phyloP scores from a whole-genome alignment of 2,329 filamentous ascomycete genomes.

The Penicillium vulpinum region DNA sequence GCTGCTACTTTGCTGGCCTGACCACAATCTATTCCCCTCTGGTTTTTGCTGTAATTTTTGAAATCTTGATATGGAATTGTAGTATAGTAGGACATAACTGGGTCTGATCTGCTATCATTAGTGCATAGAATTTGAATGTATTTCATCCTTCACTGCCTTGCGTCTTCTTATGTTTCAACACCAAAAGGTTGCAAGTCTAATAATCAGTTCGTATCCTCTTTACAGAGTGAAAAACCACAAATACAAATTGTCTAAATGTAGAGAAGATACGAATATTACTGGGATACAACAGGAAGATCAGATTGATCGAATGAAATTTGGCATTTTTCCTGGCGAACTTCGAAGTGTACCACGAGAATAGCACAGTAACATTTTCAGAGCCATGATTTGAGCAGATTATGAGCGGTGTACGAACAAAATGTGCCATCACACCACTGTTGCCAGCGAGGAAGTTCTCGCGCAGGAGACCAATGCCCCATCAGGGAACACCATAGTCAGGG shows the following conservation, averaged over 20 bases:
- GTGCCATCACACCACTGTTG: slow-evolving; percentile 13
- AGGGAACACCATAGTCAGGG: slow-evolving; percentile 13
- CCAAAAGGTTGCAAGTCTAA: slow-evolving; percentile 9
- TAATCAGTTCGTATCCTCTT: not conserved
- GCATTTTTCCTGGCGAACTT: slow-evolving; percentile 23
- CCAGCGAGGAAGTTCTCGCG: slow-evolving; percentile 12
- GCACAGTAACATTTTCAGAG: slow-evolving; percentile 14
- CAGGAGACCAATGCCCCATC: slow-evolving; percentile 13
- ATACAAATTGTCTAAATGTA: not conserved
- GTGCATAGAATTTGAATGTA: not conserved
- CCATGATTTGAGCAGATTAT: slow-evolving; percentile 11
- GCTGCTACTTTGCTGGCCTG: slow-evolving; percentile 1
- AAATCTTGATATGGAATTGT: not conserved
- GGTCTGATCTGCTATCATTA: not conserved
- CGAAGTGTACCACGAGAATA: slow-evolving; percentile 13
- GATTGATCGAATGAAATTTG: slow-evolving; percentile 8
- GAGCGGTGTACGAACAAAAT: slow-evolving; percentile 5
- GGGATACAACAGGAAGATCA: not conserved
- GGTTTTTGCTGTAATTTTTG: not conserved
- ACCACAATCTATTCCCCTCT: slow-evolving; percentile 12
- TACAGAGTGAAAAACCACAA: not conserved
- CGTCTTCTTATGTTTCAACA: not conserved
- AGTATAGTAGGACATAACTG: not conserved
- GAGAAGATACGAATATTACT: not conserved
- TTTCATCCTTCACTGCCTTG: not conserved